A percentile compares a stretch with the other conserved stretches of the same genome.
phyloP scores from a whole-genome alignment of 768 basidiomycete genomes.

The Suillus bovinus region DNA sequence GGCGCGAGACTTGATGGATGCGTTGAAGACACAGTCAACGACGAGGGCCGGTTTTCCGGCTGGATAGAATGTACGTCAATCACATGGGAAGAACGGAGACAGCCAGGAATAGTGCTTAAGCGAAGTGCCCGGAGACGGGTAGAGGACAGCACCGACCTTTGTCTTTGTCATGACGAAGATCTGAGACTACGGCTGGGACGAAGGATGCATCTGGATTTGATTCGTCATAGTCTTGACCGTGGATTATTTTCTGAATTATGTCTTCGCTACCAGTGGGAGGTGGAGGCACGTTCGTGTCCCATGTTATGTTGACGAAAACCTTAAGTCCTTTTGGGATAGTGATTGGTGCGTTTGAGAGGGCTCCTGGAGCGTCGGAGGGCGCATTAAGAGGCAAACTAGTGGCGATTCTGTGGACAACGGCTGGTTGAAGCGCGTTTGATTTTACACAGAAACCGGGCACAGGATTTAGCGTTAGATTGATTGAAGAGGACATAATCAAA shows the following conservation, averaged over 20 bases:
- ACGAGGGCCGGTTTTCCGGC: conserved; percentile 71
- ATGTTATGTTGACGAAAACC: conserved; percentile 75
- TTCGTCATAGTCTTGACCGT: conserved; percentile 45
- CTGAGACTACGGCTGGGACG: conserved; percentile 73
- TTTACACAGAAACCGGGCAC: conserved; percentile 74
- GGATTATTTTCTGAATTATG: conserved; percentile 57
- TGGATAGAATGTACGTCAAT: conserved; percentile 26
- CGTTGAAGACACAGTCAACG: conserved; percentile 71
- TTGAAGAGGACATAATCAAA: conserved; percentile 14
- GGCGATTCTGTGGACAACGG: conserved; percentile 24
- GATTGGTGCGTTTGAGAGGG: conserved; percentile 31
- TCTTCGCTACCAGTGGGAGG: conserved; percentile 65
- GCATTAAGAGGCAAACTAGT: neutral
- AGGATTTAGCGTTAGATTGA: conserved; percentile 48
- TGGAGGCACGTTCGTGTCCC: conserved; percentile 66
- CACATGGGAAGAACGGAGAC: conserved; percentile 16
- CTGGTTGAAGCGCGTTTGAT: conserved; percentile 45
- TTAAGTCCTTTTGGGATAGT: conserved; percentile 53
- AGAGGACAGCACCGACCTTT: conserved; percentile 52
- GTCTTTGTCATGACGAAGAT: conserved; percentile 60
- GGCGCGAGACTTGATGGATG: conserved; percentile 56
- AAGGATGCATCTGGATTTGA: conserved; percentile 49
- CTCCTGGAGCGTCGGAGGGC: conserved; percentile 7
- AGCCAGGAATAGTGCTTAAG: conserved; percentile 8
- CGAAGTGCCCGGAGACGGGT: conserved; percentile 8